Conservation (phyloP, 805 yeast genomes). For the Ogataea methanolica region DNA sequence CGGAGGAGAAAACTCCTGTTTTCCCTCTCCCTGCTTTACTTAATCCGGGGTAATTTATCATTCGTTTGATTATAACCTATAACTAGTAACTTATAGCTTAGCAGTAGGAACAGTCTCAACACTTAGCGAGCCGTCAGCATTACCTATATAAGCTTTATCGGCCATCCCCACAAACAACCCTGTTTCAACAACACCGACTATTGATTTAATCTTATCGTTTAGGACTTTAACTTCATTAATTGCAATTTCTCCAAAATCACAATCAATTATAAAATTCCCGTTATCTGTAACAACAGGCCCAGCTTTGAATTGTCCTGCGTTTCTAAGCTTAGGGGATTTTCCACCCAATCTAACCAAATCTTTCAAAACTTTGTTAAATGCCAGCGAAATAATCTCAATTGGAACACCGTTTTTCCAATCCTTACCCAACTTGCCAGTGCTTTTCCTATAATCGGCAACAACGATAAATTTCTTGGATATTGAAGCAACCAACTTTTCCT, state of each 20-base stretch:
- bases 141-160: constrained; percentile 82
- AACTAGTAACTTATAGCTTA: constrained; percentile 1
- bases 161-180: constrained; percentile 82
- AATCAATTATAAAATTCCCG: constrained; percentile 88
- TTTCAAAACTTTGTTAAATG: constrained; percentile 67
- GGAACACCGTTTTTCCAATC: constrained; percentile 91
- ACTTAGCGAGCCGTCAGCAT: constrained; percentile 54
- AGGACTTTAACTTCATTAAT: constrained; percentile 39
- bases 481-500: constrained; percentile 91
- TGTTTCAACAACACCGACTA: constrained; percentile 95
- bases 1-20: no score
- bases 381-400: constrained; percentile 85
- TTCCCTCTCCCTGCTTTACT: background rate
- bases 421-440: constrained; percentile 65
- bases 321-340: constrained; percentile 53
- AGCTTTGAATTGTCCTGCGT: constrained; percentile 89
- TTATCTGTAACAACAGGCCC: constrained; percentile 97
- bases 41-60: background rate
- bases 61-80: no score
- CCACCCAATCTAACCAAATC: constrained; percentile 66
- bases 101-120: constrained; percentile 6
- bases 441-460: constrained; percentile 93
- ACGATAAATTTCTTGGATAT: constrained; percentile 71
- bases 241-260: constrained; percentile 79
- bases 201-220: constrained; percentile 58